A percentile compares a stretch with the other conserved stretches of the same genome.
Conservation (phyloP, 768 basidiomycete genomes). For the Boletus sp. region DNA sequence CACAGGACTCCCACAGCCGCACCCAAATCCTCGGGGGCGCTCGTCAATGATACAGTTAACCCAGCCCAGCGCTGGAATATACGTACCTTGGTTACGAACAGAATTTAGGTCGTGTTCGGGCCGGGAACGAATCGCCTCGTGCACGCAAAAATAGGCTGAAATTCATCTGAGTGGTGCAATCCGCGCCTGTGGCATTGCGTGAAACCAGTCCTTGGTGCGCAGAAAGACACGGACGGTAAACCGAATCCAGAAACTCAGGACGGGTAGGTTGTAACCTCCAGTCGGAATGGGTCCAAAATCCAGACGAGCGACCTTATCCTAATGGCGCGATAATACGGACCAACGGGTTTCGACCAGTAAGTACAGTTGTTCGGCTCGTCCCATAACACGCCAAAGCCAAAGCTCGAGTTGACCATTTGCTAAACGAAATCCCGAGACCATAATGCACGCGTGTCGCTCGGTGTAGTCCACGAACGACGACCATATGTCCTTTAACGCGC, state of each 20-base stretch:
- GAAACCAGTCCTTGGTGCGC: conserved; percentile 14
- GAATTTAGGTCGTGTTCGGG: neutral
- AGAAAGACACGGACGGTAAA: conserved; percentile 5
- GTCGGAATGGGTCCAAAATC: conserved; percentile 22
- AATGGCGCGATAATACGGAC: conserved; percentile 33
- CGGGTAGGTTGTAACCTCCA: conserved; percentile 10
- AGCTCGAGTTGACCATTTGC: conserved; percentile 44
- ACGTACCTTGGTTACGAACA: conserved; percentile 17
- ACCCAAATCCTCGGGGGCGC: conserved; percentile 2
- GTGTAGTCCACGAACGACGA: conserved; percentile 35
- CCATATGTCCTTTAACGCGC: conserved; percentile 55
- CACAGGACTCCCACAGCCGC: conserved; percentile 14
- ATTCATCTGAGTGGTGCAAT: conserved; percentile 2
- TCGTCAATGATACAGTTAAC: conserved; percentile 6
- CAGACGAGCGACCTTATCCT: conserved; percentile 30
- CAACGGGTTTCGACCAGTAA: conserved; percentile 38
- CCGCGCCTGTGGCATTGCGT: conserved; percentile 4
- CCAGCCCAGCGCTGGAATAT: neutral
- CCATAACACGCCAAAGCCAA: conserved; percentile 38
- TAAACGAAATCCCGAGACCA: conserved; percentile 46
- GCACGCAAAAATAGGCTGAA: neutral
- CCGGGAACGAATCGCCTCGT: conserved; percentile 5
- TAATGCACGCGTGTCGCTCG: conserved; percentile 29
- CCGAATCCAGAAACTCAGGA: conserved; percentile 20
- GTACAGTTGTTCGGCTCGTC: conserved; percentile 36